These are phyloP conservation scores for Plasmodium cynomolgi DNA, from an alignment of 169 alveolate species.

Conservation along the genomic window DNA sequence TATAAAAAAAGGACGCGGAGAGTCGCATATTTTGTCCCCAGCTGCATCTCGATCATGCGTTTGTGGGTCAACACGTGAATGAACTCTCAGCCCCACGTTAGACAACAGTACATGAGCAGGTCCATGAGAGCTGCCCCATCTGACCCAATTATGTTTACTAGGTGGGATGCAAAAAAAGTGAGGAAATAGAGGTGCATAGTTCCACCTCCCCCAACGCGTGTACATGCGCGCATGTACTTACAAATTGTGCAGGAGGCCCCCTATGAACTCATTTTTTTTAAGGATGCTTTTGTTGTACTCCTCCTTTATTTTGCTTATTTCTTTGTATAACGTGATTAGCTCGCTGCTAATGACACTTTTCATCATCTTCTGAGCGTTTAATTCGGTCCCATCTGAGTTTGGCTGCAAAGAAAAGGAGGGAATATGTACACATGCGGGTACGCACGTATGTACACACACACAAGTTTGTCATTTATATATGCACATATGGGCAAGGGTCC, in stretches of 20 bases:
- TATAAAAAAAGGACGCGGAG: not conserved
- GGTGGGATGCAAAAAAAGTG: not conserved
- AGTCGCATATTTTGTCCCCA: not conserved
- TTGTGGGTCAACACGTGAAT: not conserved
- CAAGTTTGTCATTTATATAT: not conserved
- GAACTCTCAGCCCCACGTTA: not conserved
- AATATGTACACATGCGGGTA: not conserved
- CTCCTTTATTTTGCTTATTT: slow-evolving; percentile 58
- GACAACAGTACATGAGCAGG: not conserved
- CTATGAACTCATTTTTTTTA: slow-evolving; percentile 63
- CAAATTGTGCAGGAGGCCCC: slow-evolving; percentile 29
- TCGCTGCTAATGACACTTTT: slow-evolving; percentile 44
- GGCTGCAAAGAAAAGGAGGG: not conserved
- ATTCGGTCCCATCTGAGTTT: slow-evolving; percentile 5
- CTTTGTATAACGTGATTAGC: slow-evolving; percentile 37
- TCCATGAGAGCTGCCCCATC: not conserved
- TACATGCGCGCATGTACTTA: not conserved
- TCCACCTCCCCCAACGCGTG: not conserved
- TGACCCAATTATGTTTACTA: not conserved
- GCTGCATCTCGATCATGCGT: not conserved
- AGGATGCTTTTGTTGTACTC: slow-evolving; percentile 51
- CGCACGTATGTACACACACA: not conserved
- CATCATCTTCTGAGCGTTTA: slow-evolving; percentile 1
- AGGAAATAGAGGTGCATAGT: not conserved
- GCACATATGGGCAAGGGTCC: not conserved